Conservation (phyloP, 495 filamentous ascomycete genomes). For the Podospora tetraspora region DNA sequence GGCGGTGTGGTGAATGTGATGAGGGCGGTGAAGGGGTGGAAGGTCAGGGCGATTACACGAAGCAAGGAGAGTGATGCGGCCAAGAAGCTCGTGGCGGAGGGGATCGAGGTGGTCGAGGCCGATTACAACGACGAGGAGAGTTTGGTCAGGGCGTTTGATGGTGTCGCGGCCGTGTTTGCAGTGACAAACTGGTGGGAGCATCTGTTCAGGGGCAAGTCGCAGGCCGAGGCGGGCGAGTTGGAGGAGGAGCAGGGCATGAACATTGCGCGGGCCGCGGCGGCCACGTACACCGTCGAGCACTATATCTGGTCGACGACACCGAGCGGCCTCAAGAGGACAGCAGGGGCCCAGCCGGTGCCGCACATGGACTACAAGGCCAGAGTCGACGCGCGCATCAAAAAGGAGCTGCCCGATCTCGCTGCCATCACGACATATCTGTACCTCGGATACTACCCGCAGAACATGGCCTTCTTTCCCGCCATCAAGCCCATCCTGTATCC, state of each 20-base stretch:
- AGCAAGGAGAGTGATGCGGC: slow-evolving; percentile 13
- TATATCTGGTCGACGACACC: slow-evolving; percentile 46
- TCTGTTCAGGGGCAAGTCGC: slow-evolving; percentile 7
- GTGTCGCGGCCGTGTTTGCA: slow-evolving; percentile 11
- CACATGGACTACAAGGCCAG: slow-evolving; percentile 34
- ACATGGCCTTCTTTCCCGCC: slow-evolving; percentile 13
- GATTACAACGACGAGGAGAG: slow-evolving; percentile 21
- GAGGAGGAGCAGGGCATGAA: slow-evolving; percentile 32
- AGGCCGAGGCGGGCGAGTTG: slow-evolving; percentile 8
- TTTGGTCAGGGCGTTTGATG: slow-evolving; percentile 14
- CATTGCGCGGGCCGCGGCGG: slow-evolving; percentile 38
- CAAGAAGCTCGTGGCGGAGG: slow-evolving; percentile 15
- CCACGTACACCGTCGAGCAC: slow-evolving; percentile 37
- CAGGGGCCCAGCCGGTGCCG: slow-evolving; percentile 23
- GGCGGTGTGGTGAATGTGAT: slow-evolving; percentile 19
- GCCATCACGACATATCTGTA: slow-evolving; percentile 36
- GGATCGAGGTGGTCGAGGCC: slow-evolving; percentile 21
- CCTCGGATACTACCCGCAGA: slow-evolving; percentile 25
- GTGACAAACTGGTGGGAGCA: slow-evolving; percentile 17
- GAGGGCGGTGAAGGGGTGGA: slow-evolving; percentile 9
- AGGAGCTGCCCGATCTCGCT: slow-evolving; percentile 16
- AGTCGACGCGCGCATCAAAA: slow-evolving; percentile 35
- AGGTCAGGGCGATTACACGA: slow-evolving; percentile 17
- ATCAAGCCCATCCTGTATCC: slow-evolving; percentile 10
- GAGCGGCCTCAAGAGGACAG: slow-evolving; percentile 21